A percentile compares a stretch with the other conserved stretches of the same genome.
Conservation (phyloP, 257 asterid species). For the Schizonepeta tenuifolia region DNA sequence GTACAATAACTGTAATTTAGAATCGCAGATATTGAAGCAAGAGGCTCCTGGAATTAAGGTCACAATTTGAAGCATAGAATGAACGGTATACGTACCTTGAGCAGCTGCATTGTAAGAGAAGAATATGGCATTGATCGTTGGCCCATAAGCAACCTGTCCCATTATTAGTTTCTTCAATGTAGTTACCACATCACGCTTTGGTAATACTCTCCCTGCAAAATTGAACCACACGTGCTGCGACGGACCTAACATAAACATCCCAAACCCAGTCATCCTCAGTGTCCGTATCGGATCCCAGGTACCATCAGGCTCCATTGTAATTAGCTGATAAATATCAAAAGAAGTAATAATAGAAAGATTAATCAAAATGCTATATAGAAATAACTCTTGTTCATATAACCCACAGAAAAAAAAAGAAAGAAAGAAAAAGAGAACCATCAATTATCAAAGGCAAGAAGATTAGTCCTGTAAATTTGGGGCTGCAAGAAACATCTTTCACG, state of each 20-base stretch:
- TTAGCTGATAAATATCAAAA: constrained; percentile 48
- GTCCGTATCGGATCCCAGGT: constrained; percentile 64
- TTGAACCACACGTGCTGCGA: constrained; percentile 85
- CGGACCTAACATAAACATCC: constrained; percentile 76
- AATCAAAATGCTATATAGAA: background rate
- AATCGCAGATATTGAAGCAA: background rate
- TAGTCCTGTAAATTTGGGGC: background rate
- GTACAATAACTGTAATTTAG: background rate
- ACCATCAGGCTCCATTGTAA: constrained; percentile 59
- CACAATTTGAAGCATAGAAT: constrained; percentile 21
- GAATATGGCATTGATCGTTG: constrained; percentile 60
- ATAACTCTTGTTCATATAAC: constrained; percentile 1
- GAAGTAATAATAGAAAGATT: constrained; percentile 6
- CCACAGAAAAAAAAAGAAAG: background rate
- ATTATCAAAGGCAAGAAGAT: background rate
- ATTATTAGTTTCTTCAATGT: constrained; percentile 75
- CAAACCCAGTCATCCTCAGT: constrained; percentile 75
- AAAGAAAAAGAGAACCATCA: background rate
- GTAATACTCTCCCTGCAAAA: constrained; percentile 57
- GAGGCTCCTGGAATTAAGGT: constrained; percentile 8
- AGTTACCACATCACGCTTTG: constrained; percentile 65
- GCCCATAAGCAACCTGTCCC: constrained; percentile 76
- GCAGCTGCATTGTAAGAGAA: constrained; percentile 79
- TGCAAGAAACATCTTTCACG: background rate
- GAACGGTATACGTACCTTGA: constrained; percentile 58